These are phyloP conservation scores for Hericium erinaceus DNA, from an alignment of 768 basidiomycete genomes.

Conservation along the genomic window DNA sequence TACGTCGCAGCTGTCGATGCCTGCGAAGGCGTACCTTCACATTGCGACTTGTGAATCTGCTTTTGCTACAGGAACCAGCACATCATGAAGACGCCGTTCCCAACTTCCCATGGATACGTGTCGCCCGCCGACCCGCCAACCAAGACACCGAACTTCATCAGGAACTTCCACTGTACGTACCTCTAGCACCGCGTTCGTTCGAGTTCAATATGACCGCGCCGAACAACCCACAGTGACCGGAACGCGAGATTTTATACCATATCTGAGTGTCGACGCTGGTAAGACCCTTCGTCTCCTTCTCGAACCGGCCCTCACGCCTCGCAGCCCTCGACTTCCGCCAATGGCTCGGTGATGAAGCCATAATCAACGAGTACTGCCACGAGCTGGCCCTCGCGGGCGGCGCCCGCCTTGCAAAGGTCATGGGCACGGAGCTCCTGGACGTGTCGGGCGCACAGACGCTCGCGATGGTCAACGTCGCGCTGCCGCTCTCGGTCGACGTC, in stretches of 20 bases:
- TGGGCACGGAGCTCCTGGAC: conserved; percentile 59
- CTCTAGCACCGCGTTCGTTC: background rate
- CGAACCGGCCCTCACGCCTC: background rate
- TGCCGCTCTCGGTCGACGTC: conserved; percentile 25
- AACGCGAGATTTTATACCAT: conserved; percentile 46
- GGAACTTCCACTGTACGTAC: conserved; percentile 43
- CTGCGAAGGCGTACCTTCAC: background rate
- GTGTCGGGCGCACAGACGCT: conserved; percentile 45
- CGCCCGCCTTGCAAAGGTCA: conserved; percentile 41
- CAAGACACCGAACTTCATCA: conserved; percentile 29
- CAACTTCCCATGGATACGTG: conserved; percentile 43
- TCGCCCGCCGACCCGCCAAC: conserved; percentile 33
- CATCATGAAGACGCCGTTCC: conserved; percentile 48
- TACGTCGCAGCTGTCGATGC: conserved; percentile 19
- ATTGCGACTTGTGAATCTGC: background rate
- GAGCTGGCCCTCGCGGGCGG: conserved; percentile 61
- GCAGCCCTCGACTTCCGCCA: conserved; percentile 64
- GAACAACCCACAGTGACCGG: conserved; percentile 42
- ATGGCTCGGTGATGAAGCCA: conserved; percentile 66
- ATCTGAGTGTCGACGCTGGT: conserved; percentile 48
- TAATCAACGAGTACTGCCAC: conserved; percentile 65
- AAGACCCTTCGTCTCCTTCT: conserved; percentile 4
- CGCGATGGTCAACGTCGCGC: conserved; percentile 56
- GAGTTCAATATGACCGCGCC: background rate
- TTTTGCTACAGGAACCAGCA: conserved; percentile 45